Evolutionary conservation across 2,329 filamentous ascomycete species (phyloP), one percentile per base, ranked within the genome.

Genomic region (Trichoderma aggressivum): DNA sequence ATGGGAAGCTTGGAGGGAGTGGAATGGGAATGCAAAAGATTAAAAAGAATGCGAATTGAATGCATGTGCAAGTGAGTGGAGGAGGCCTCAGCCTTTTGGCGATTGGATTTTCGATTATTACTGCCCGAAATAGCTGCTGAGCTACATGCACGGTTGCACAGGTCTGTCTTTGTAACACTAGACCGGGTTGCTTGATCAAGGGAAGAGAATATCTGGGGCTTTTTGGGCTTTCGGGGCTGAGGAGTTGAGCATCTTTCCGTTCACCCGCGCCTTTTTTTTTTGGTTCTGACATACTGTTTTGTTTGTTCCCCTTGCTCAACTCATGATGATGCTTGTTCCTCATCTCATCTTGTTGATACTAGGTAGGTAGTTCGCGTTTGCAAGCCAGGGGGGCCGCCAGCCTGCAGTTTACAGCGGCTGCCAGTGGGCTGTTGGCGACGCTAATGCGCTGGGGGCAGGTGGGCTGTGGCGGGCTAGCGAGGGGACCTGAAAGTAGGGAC

Each of bases 391-490:
- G 36, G 36, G 14, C 39, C 24, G 12, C 36, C n/a, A 21, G 60
- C 36, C 21, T 12, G 58, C 36, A 32, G 21, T 39, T 36, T n/a
- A 60, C 32, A 63, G 39, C 39, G 50, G 47, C n/a, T 65, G n/a
- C n/a, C 24, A 56, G 62, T 55, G 62, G 47, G 50, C 62, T 26
- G 18, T 26, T 30, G 28, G 60, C n/a, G 50, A 26, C 62, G 62
- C 62, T 65, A 65, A 65, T 65, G 62, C 62, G 62, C 62, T 55
- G 47, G 30, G 30, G 62, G 47, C 62, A 21, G 30, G 62, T 62
- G 59, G 59, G 59, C 59, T 62, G 62, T 55, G 62, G 47, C 32
- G 43, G 62, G 61, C 43, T 64, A 32, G 26, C 43, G 43, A 50
- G 43, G 43, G 43, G 43, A 47, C 43, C 43, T 50, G 43, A 30